Evolutionary conservation across 2,329 filamentous ascomycete species (phyloP), one percentile per base, ranked within the genome.

Genomic region (Hymenoscyphus scutula): DNA sequence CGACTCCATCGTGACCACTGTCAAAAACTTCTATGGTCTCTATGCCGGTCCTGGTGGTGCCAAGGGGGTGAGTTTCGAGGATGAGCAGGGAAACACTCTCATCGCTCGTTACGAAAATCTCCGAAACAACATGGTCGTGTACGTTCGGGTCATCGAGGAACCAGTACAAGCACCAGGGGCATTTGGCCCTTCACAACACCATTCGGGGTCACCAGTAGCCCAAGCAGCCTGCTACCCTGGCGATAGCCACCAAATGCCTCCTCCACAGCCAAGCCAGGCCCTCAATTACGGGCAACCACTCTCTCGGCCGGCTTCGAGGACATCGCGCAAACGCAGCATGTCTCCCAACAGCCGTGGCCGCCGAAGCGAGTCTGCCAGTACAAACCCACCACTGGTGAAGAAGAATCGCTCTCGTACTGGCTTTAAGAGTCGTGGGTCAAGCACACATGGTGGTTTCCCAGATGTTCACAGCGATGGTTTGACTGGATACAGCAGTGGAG

Each of bases 81-180:
- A 98, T 76, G 86, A 91, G 67, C 82, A 89, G 71, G 92, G 91
- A 72, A 94, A 90, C 73, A 96, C 90, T 65, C 86, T 99, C 73
- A 98, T 99, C 77, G 92, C 94, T 67, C 87, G 92, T 64, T 97
- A 97, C 76, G 94, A 98, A 78, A 99, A 99, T 80, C 92, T 99
- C 74, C 84, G 84, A 70, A 88, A 96, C 77, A 89, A 93, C 77
- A 97, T 96, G 90, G 87, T 89, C 53, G 92, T 99, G 71, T 95
- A 95, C 76, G 94, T 99, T 65, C 88, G 94, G 73, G 89, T 95
- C 65, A 90, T 92, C 74, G 84, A 88, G 58, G 82, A 87, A 69
- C 76, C 81, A 51, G 75, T 81, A 61, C 75, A 77, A 56, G 73
- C 78, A 30, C 70, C 79, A 63, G 76, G 76, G 58, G 70, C 78